Evolutionary conservation across 1,284 basidiomycete genomes (phyloP).

Genomic region (Ceratobasidium sp.): DNA sequence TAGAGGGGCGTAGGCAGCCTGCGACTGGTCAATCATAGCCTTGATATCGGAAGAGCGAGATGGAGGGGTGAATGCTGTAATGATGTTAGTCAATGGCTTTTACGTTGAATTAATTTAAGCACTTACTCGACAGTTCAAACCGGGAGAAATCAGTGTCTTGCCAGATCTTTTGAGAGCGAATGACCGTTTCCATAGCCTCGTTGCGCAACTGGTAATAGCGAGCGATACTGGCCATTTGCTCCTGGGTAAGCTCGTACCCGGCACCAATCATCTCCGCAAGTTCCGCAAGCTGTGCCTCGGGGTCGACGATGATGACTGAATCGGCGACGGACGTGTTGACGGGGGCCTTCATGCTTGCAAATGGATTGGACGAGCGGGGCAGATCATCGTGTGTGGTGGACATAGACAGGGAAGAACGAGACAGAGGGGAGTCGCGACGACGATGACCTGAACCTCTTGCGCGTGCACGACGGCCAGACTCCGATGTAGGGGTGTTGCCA

Average conservation of each 20-base stretch:
- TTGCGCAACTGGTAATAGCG: constrained; percentile 74
- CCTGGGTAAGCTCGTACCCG: constrained; percentile 6
- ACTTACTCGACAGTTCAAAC: constrained; percentile 76
- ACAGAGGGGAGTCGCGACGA: constrained; percentile 69
- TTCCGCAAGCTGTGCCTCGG: constrained; percentile 73
- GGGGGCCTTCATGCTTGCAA: neutral
- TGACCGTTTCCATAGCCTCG: constrained; percentile 73
- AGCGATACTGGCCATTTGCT: constrained; percentile 29
- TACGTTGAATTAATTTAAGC: neutral
- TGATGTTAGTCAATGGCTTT: neutral
- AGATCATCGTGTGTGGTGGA: constrained; percentile 77
- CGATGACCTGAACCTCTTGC: constrained; percentile 73
- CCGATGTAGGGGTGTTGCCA: constrained; percentile 60
- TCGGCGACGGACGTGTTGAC: constrained; percentile 31
- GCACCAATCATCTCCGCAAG: constrained; percentile 58
- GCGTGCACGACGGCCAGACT: constrained; percentile 56
- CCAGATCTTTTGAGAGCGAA: constrained; percentile 73
- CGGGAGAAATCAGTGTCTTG: constrained; percentile 75
- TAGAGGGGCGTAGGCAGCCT: constrained; percentile 73
- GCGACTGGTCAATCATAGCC: constrained; percentile 75
- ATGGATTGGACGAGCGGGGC: constrained; percentile 47
- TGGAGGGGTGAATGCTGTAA: constrained; percentile 75
- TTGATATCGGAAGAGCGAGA: constrained; percentile 70
- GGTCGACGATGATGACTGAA: constrained; percentile 60
- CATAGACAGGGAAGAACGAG: constrained; percentile 74